Evolutionary conservation across 2,329 filamentous ascomycete species (phyloP).

Genomic region (Microdochium nivale): DNA sequence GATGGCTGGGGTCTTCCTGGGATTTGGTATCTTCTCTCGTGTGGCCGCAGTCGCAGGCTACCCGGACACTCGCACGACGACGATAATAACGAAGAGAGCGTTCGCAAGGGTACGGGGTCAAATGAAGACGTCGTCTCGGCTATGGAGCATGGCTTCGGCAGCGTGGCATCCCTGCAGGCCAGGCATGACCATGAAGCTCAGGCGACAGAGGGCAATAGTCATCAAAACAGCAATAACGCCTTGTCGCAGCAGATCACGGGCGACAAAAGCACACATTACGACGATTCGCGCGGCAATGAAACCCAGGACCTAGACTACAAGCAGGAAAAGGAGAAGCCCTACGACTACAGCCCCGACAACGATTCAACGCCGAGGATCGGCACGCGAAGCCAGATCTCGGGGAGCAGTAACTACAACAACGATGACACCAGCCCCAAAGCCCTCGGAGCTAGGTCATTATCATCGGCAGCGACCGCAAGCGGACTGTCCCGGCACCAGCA

Average conservation of each 20-base stretch:
- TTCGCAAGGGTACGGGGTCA: too few species aligned
- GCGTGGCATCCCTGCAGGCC: too few species aligned
- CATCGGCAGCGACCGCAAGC: too few species aligned
- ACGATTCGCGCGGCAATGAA: not conserved
- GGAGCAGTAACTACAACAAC: not conserved
- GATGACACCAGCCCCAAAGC: too few species aligned
- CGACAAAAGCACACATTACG: not conserved
- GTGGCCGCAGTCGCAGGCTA: not conserved
- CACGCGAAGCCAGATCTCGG: not conserved
- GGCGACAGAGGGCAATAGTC: not conserved
- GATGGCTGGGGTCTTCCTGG: conserved; percentile 55
- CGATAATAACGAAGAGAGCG: not conserved
- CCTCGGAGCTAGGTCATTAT: too few species aligned
- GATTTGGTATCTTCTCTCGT: conserved; percentile 16
- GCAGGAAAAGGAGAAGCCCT: not conserved
- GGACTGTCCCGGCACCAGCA: too few species aligned
- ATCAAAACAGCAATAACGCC: not conserved
- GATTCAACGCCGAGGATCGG: not conserved
- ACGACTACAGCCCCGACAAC: not conserved
- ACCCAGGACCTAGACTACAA: not conserved
- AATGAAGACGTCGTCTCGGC: too few species aligned
- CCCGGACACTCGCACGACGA: not conserved
- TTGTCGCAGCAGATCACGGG: not conserved
- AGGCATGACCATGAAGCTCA: not conserved
- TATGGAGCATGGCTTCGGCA: too few species aligned